phyloP scores from a whole-genome alignment of 2,329 filamentous ascomycete species.

The Escovopsis sp. region DNA sequence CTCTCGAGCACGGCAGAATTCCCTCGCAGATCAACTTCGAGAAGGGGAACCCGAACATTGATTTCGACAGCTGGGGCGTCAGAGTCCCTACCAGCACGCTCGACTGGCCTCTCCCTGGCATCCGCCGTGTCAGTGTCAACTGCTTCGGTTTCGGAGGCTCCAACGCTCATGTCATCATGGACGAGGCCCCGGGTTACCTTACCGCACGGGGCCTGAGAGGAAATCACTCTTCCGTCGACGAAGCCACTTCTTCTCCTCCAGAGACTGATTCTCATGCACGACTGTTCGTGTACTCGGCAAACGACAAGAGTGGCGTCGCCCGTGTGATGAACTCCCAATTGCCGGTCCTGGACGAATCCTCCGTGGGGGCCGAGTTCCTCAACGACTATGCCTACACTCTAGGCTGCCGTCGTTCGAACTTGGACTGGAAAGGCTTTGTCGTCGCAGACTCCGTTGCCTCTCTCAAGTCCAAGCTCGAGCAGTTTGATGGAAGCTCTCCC shows the following conservation, averaged over 20 bases:
- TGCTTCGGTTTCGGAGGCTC: conserved; percentile 45
- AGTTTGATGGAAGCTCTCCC: conserved; percentile 7
- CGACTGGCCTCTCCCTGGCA: conserved; percentile 28
- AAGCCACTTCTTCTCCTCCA: not conserved
- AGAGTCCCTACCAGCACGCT: conserved; percentile 27
- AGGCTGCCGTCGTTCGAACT: conserved; percentile 26
- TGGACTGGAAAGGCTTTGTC: conserved; percentile 28
- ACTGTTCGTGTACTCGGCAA: conserved; percentile 29
- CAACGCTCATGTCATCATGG: conserved; percentile 38
- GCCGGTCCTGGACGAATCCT: conserved; percentile 14
- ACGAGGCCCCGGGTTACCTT: conserved; percentile 30
- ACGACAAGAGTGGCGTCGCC: conserved; percentile 25
- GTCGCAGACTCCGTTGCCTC: conserved; percentile 21
- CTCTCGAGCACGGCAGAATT: conserved; percentile 35
- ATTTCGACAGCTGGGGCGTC: conserved; percentile 31
- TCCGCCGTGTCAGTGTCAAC: conserved; percentile 38
- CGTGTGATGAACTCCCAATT: conserved; percentile 22
- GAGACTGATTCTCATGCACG: conserved; percentile 8
- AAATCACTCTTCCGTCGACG: conserved; percentile 19
- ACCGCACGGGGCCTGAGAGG: conserved; percentile 18
- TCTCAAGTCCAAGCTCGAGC: conserved; percentile 17
- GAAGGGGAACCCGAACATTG: conserved; percentile 29
- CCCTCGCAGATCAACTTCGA: conserved; percentile 38
- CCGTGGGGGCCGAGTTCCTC: conserved; percentile 11
- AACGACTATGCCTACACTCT: conserved; percentile 32